Conservation (phyloP, 2,329 filamentous ascomycete species). For the Coniochaeta sp. region DNA sequence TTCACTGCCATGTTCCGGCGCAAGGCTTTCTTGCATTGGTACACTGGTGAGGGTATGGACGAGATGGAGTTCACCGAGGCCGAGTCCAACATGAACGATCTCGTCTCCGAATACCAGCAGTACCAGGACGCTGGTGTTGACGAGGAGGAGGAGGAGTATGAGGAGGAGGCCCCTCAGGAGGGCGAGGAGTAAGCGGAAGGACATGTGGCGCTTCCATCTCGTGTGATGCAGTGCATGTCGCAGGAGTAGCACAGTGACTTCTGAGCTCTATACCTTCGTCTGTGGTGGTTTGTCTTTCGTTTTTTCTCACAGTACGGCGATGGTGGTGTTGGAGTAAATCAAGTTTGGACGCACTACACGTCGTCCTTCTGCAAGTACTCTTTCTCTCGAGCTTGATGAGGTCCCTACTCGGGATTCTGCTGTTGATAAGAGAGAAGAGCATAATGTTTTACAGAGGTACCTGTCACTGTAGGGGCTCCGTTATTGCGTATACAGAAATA, state of each 20-base stretch:
- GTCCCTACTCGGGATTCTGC: background rate
- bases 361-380: background rate
- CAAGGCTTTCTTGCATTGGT: constrained; percentile 99
- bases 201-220: background rate
- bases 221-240: background rate
- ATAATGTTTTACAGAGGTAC: background rate
- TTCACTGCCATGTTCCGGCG: constrained; percentile 99
- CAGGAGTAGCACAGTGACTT: background rate
- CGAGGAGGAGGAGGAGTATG: constrained; percentile 94
- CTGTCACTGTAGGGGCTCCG: background rate
- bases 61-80: constrained; percentile 99
- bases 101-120: constrained; percentile 99
- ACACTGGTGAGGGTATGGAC: constrained; percentile 99
- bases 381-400: background rate
- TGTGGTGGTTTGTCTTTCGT: background rate
- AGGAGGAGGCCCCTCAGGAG: constrained; percentile 73
- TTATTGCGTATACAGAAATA: background rate
- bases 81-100: constrained; percentile 99
- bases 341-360: background rate
- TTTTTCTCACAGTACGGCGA: background rate
- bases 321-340: constrained; percentile 1
- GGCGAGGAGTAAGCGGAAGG: constrained; percentile 56
- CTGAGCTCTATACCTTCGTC: background rate
- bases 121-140: constrained; percentile 99
- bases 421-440: background rate